These are phyloP conservation scores for Microsporum ferrugineum DNA, from an alignment of 2,329 filamentous ascomycete species.

Conservation along the genomic window DNA sequence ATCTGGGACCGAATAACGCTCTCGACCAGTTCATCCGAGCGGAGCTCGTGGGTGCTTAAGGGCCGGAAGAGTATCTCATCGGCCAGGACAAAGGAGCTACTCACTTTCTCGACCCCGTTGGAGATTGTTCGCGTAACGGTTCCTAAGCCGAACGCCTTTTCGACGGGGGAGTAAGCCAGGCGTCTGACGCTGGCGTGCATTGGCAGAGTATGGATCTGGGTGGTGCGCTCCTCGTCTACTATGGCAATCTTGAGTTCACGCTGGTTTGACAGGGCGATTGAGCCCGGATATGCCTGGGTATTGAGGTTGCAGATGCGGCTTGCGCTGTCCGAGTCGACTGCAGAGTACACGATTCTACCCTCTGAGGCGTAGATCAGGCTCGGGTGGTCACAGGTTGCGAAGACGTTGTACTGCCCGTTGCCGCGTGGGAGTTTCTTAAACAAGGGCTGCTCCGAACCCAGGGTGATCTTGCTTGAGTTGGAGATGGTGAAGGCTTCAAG, in stretches of 20 bases:
- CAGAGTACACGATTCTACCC: constrained; percentile 80
- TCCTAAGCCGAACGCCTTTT: constrained; percentile 76
- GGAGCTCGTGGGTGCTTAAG: constrained; percentile 58
- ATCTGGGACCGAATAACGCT: constrained; percentile 69
- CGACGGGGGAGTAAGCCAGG: constrained; percentile 68
- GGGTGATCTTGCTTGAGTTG: constrained; percentile 64
- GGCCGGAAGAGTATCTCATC: constrained; percentile 81
- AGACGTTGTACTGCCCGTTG: constrained; percentile 62
- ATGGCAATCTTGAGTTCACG: constrained; percentile 65
- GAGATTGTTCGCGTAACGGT: constrained; percentile 66
- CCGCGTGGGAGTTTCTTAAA: constrained; percentile 65
- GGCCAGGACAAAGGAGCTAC: constrained; percentile 74
- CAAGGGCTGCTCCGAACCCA: constrained; percentile 74
- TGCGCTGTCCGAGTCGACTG: constrained; percentile 79
- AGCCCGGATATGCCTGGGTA: constrained; percentile 64
- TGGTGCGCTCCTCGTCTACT: constrained; percentile 74
- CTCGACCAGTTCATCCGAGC: constrained; percentile 66
- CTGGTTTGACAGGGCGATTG: constrained; percentile 69
- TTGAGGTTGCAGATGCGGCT: constrained; percentile 74
- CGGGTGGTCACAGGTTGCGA: constrained; percentile 87
- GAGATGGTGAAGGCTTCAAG: constrained; percentile 51
- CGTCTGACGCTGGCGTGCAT: constrained; percentile 75
- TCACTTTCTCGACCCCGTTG: constrained; percentile 60
- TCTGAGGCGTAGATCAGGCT: constrained; percentile 87
- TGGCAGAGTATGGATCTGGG: constrained; percentile 70